Percentiles rank a stretch among this genome's conserved stretches.
phyloP scores from a whole-genome alignment of 345 rosid species.

The Eucalyptus cloeziana region DNA sequence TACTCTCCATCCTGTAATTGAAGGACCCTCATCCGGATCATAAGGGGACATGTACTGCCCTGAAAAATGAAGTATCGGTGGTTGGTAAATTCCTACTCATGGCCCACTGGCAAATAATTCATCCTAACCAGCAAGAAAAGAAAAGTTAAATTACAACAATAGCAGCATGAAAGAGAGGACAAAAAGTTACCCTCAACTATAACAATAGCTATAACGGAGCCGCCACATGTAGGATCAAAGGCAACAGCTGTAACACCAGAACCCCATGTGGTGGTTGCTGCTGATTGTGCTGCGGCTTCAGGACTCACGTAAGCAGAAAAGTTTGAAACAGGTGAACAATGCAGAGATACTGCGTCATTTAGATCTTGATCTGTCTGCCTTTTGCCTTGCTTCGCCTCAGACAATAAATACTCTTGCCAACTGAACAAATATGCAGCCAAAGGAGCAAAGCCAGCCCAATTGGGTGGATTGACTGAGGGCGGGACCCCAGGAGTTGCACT shows the following conservation, averaged over 20 bases:
- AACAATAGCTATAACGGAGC: slow-evolving; percentile 96
- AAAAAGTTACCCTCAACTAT: slow-evolving; percentile 81
- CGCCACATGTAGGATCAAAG: slow-evolving; percentile 97
- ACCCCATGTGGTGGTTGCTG: slow-evolving; percentile 99
- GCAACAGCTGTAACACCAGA: slow-evolving; percentile 99
- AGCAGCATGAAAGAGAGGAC: background rate
- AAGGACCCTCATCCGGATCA: slow-evolving; percentile 99
- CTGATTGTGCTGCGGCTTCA: slow-evolving; percentile 95
- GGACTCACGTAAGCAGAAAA: slow-evolving; percentile 99
- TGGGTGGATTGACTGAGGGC: slow-evolving; percentile 80
- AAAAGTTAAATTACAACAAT: background rate
- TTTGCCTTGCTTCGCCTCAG: slow-evolving; percentile 70
- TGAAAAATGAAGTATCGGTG: slow-evolving; percentile 10
- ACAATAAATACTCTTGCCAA: slow-evolving; percentile 91
- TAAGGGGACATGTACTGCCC: slow-evolving; percentile 99
- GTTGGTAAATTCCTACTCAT: background rate
- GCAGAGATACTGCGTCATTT: slow-evolving; percentile 53
- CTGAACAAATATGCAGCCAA: slow-evolving; percentile 90
- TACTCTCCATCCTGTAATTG: slow-evolving; percentile 98
- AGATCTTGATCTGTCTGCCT: slow-evolving; percentile 57
- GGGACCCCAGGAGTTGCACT: slow-evolving; percentile 58
- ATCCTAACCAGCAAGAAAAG: background rate
- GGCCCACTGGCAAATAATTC: background rate
- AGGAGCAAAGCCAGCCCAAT: slow-evolving; percentile 97
- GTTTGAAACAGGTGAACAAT: slow-evolving; percentile 97